Evolutionary conservation across 2,329 filamentous ascomycete species (phyloP).

Genomic region (Colletotrichum nymphaeae): DNA sequence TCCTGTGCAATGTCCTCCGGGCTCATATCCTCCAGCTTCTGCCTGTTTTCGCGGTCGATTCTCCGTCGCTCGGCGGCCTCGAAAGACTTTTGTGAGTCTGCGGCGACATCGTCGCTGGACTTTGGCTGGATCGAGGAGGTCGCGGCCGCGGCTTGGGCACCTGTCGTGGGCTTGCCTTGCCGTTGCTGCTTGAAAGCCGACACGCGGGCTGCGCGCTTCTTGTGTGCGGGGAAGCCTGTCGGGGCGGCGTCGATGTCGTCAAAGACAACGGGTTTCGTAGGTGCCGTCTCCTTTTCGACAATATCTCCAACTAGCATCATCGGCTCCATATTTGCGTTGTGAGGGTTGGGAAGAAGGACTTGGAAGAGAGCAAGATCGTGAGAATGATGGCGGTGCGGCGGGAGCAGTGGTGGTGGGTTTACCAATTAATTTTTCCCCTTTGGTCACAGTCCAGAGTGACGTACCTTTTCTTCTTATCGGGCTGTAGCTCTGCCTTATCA

Average conservation of each 20-base stretch:
- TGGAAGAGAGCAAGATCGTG: not conserved
- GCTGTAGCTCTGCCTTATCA: constrained; percentile 18
- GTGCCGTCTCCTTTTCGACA: constrained; percentile 75
- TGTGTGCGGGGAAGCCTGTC: constrained; percentile 90
- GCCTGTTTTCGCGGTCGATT: constrained; percentile 87
- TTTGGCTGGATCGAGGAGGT: constrained; percentile 7
- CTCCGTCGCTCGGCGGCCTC: constrained; percentile 71
- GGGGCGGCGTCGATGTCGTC: constrained; percentile 67
- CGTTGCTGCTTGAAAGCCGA: constrained; percentile 86
- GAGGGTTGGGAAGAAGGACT: not conserved
- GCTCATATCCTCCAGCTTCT: constrained; percentile 82
- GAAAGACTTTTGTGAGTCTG: constrained; percentile 39
- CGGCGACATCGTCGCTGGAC: constrained; percentile 29
- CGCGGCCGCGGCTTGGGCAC: constrained; percentile 37
- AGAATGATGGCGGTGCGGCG: not conserved
- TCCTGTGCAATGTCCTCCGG: constrained; percentile 84
- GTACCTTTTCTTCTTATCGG: constrained; percentile 5
- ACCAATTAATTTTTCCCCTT: not conserved
- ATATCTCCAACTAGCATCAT: constrained; percentile 78
- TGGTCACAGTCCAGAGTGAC: constrained; percentile 3
- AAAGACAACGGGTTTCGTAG: constrained; percentile 71
- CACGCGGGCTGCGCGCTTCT: constrained; percentile 72
- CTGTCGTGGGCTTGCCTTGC: constrained; percentile 44
- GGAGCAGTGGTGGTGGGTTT: constrained; percentile 6
- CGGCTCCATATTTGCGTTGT: constrained; percentile 43